A percentile compares a stretch with the other conserved stretches of the same genome.
phyloP scores from a whole-genome alignment of 352 stramenopile genomes.

The Phytophthora chlamydospora region DNA sequence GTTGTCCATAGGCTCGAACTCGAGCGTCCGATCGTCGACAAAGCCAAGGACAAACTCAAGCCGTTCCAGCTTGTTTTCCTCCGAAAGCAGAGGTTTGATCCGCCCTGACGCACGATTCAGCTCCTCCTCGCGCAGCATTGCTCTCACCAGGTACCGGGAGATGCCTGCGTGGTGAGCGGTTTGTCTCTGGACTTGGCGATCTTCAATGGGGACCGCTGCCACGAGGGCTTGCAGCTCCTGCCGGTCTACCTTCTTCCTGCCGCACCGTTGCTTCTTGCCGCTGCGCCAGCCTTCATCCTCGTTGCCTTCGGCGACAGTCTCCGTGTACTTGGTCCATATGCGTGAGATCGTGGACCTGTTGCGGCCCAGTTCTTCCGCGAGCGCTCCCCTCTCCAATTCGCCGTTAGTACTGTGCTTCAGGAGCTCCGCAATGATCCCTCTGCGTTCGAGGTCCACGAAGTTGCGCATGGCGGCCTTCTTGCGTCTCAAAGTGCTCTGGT shows the following conservation, averaged over 20 bases:
- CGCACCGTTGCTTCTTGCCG: background rate
- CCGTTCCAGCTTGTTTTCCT: no score
- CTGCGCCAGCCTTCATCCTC: background rate
- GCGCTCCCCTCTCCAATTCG: background rate
- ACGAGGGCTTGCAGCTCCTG: background rate
- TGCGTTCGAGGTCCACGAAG: no score
- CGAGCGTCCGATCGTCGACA: background rate
- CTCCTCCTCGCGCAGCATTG: background rate
- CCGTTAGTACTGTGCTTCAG: background rate
- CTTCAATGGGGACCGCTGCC: background rate
- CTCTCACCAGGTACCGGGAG: background rate
- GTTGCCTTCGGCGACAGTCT: background rate
- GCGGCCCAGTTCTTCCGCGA: background rate
- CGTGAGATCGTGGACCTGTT: background rate
- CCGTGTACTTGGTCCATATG: background rate
- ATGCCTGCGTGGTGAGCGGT: background rate
- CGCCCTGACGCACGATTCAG: background rate
- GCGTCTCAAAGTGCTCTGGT: background rate
- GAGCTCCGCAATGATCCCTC: background rate
- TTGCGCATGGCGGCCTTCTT: background rate
- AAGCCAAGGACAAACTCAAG: background rate
- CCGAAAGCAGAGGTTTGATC: background rate
- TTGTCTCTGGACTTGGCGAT: background rate
- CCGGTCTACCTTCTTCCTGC: background rate
- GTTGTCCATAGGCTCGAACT: conserved; percentile 13